Evolutionary conservation across 768 basidiomycete species (phyloP).

Genomic region (Rhizopogon vesiculosus): DNA sequence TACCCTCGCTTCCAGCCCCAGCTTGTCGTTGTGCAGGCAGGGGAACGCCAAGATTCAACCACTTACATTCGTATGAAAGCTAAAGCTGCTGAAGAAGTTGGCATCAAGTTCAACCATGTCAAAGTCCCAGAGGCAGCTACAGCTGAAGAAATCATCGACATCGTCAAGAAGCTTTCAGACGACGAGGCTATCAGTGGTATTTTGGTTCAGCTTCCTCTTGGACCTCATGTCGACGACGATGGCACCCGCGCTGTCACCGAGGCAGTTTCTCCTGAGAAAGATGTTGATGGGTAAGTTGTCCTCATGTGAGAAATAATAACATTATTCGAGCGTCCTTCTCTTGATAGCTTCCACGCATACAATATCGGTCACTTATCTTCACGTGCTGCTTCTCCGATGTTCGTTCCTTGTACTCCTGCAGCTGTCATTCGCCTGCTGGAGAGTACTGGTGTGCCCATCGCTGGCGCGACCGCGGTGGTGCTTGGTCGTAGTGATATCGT

Average conservation of each 20-base stretch:
- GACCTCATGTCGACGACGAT: conserved; percentile 72
- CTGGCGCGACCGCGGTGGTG: conserved; percentile 83
- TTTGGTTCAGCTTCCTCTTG: conserved; percentile 93
- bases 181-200: conserved; percentile 84
- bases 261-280: conserved; percentile 89
- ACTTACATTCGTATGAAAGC: conserved; percentile 97
- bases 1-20: conserved; percentile 89
- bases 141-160: conserved; percentile 69
- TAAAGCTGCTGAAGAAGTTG: conserved; percentile 92
- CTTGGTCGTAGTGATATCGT: conserved; percentile 98
- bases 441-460: conserved; percentile 70
- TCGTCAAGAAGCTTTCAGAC: conserved; percentile 78
- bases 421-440: conserved; percentile 90
- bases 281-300: conserved; percentile 83
- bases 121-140: conserved; percentile 61
- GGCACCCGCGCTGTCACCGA: conserved; percentile 93
- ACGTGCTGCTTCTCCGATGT: conserved; percentile 83
- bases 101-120: conserved; percentile 84
- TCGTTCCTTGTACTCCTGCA: conserved; percentile 92
- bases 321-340: neutral
- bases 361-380: conserved; percentile 96
- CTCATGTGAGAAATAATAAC: conserved; percentile 6
- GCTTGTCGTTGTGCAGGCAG: conserved; percentile 92
- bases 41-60: conserved; percentile 83
- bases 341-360: conserved; percentile 90